These are phyloP conservation scores for Magnusiomyces suaveolens DNA, from an alignment of 1,139 yeast species.

Conservation along the genomic window DNA sequence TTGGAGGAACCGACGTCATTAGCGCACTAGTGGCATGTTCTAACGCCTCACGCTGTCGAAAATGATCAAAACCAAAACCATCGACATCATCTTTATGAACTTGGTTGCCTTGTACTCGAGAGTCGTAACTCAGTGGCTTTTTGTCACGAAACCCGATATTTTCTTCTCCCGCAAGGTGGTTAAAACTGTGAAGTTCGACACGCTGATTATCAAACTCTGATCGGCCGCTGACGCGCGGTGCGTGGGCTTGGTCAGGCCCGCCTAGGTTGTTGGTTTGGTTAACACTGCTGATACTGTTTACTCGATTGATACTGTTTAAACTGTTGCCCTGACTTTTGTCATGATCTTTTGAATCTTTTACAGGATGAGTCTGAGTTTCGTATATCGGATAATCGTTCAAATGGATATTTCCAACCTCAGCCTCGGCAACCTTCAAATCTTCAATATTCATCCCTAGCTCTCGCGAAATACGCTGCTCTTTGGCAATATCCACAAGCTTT, in stretches of 20 bases:
- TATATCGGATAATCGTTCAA: background rate
- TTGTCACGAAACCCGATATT: constrained; percentile 77
- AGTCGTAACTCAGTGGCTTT: constrained; percentile 70
- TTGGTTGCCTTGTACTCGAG: constrained; percentile 61
- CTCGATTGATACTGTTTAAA: too few species aligned
- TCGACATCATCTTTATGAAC: constrained; percentile 61
- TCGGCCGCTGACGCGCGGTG: background rate
- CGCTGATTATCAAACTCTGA: constrained; percentile 8
- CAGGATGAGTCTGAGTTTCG: background rate
- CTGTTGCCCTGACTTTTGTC: too few species aligned
- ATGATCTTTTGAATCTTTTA: too few species aligned
- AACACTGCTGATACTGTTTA: background rate
- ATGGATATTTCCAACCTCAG: background rate
- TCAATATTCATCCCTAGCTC: constrained; percentile 10
- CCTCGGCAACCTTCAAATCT: background rate
- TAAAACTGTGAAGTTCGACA: constrained; percentile 47
- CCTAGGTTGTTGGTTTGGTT: too few species aligned
- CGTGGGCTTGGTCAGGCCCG: background rate
- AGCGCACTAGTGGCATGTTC: constrained; percentile 11
- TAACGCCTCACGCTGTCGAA: constrained; percentile 16
- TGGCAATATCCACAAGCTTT: constrained; percentile 7
- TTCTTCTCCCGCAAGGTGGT: constrained; percentile 80
- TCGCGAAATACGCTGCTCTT: background rate
- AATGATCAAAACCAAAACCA: constrained; percentile 59
- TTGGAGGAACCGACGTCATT: constrained; percentile 24